Evolutionary conservation across 2,329 filamentous ascomycete species (phyloP), one percentile per base, ranked within the genome.

Genomic region (Coniella vitis): DNA sequence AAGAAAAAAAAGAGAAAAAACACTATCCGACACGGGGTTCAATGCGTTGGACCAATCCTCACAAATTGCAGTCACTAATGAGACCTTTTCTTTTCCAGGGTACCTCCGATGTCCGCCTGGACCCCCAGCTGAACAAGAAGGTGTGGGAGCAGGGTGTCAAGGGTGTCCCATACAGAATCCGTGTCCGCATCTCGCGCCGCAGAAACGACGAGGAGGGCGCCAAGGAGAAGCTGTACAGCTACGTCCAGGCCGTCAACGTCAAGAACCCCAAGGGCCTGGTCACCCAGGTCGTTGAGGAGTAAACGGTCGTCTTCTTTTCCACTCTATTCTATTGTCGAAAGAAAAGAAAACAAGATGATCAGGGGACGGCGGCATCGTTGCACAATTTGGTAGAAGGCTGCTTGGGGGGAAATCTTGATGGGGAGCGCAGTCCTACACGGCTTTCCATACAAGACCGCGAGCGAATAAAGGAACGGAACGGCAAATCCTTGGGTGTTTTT

Each of bases 121-220:
- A 98, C 83, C 93, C 93, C 68, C 87, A 93, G 78, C 79, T 98
- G 69, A 98, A 98, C 87, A 98, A 98, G 88, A 97, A 98, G 84
- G 91, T 98, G 72, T 98, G 93, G 93, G 93, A 98, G 78, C 80
- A 86, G 69, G 93, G 93, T 74, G 84, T 98, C 81, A 98, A 97
- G 87, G 94, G 93, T 68, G 90, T 96, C 62, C 89, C 91, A 63
- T 97, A 86, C 87, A 86, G 94, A 75, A 81, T 98, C 65, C 91
- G 93, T 68, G 84, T 98, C 69, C 90, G 94, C 77, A 96, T 98
- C 78, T 95, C 90, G 70, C 89, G 93, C 76, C 94, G 95, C 85
- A 89, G 93, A 84, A 98, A 98, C 79, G 93, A 98, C 74, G 93
- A 97, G 82, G 93, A 98, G 79, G 89, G 88, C 67, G 93, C 94